Evolutionary conservation across 306 rosid species (phyloP), one percentile per base, ranked within the genome.

Genomic region (Fagus crenata): DNA sequence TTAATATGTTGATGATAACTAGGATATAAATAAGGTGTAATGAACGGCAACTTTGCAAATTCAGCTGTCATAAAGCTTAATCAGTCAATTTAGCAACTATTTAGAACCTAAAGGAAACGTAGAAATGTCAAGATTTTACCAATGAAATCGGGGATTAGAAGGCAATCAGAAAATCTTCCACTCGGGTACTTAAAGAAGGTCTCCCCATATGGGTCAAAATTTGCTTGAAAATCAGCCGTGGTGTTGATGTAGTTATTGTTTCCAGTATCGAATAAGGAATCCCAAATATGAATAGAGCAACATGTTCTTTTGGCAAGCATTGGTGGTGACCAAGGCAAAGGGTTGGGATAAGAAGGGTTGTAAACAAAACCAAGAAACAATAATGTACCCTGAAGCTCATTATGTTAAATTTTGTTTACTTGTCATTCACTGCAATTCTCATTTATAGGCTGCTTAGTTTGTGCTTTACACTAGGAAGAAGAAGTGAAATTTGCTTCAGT

Each of bases 21-120:
- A 13, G 88, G 92, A 64, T 86, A 77, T 17, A 90, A 81, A 74
- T 86, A 89, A 2, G 92, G 80, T 54, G 77, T 86, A 31, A 88
- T 80, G 33, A 84, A 43, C 4, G 89, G 91, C 77, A 89, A 61
- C 28, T 80, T 63, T 40, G 89, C 92, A 82, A 78, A 89, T 73
- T 89, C 86, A 60, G 92, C 94, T 91, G 87, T 78, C 83, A 71
- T 6, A 39, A n/a, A 42, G 7, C 53, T 8, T 3, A 4, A 60
- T 40, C 11, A 17, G 14, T 41, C 15, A 61, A 6, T 56, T 31
- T n/a, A 7, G 4, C 33, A 33, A 49, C 13, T 32, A 32, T 8
- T 15, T 7, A 54, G 31, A 51, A 0, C n/a, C 9, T 17, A 53
- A 15, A 2, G 3, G 8, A 46, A 46, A 46, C 13, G 2, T 22